Evolutionary conservation across 2,329 filamentous ascomycete genomes (phyloP).

Genomic region (Geoglossum cookeanum): DNA sequence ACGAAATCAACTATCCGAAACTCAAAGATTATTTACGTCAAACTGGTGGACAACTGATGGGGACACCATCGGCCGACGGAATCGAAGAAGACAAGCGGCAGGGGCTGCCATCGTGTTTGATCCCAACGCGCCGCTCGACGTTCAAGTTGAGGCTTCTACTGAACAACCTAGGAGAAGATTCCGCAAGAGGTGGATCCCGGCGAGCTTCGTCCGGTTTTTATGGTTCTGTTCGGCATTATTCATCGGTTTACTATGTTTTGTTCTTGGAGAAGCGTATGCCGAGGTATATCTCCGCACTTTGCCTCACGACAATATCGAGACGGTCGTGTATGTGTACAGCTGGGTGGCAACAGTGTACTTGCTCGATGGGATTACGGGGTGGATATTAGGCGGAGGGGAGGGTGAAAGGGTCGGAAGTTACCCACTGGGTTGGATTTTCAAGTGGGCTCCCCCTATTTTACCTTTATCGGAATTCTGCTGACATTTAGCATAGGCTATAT

Average conservation of each 20-base stretch:
- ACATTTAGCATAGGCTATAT: slow-evolving; percentile 20
- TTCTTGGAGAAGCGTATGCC: slow-evolving; percentile 48
- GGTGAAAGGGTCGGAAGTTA: slow-evolving; percentile 45
- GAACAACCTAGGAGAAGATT: slow-evolving; percentile 7
- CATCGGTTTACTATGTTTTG: slow-evolving; percentile 44
- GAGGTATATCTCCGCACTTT: slow-evolving; percentile 49
- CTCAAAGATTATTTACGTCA: slow-evolving; percentile 33
- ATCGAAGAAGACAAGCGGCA: neutral
- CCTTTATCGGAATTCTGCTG: neutral
- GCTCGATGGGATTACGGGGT: slow-evolving; percentile 44
- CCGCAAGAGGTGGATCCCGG: slow-evolving; percentile 10
- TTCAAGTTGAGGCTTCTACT: slow-evolving; percentile 1
- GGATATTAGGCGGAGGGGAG: slow-evolving; percentile 34
- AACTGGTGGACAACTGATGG: neutral
- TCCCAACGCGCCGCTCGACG: slow-evolving; percentile 4
- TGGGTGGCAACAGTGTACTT: slow-evolving; percentile 49
- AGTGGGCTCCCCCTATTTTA: slow-evolving; percentile 24
- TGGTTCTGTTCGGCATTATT: slow-evolving; percentile 49
- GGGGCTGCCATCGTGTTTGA: neutral
- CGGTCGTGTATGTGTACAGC: slow-evolving; percentile 49
- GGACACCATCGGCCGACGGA: neutral
- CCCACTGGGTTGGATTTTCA: slow-evolving; percentile 52
- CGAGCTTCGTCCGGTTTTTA: slow-evolving; percentile 41
- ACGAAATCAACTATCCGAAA: slow-evolving; percentile 42
- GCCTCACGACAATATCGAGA: slow-evolving; percentile 46